Percentiles rank a stretch among this genome's conserved stretches.
Evolutionary conservation across 2,329 filamentous ascomycete genomes (phyloP).

Genomic region (Xylaria sp.): DNA sequence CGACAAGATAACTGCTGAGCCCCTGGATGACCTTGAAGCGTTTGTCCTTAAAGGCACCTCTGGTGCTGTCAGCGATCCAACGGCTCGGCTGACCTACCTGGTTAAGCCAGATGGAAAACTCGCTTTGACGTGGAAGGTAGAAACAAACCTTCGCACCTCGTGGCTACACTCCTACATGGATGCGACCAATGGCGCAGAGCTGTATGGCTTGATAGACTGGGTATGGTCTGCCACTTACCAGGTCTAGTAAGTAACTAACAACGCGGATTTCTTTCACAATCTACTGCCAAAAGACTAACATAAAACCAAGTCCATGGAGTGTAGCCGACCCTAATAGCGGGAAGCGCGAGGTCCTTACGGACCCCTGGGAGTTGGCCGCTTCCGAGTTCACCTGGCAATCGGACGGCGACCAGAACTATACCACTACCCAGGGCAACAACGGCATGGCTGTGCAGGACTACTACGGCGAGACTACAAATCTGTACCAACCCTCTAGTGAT

Average conservation of each 20-base stretch:
- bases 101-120: constrained; percentile 59
- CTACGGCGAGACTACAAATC: constrained; percentile 55
- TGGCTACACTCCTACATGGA: constrained; percentile 70
- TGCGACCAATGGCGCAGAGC: constrained; percentile 56
- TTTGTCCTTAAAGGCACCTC: constrained; percentile 60
- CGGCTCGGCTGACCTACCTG: constrained; percentile 66
- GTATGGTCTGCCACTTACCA: constrained; percentile 65
- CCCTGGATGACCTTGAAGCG: constrained; percentile 51
- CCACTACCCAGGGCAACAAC: constrained; percentile 68
- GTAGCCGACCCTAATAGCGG: constrained; percentile 65
- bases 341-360: constrained; percentile 54
- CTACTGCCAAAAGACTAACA: constrained; percentile 24
- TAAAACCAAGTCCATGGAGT: constrained; percentile 58
- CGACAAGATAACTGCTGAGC: constrained; percentile 52
- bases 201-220: constrained; percentile 67
- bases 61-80: constrained; percentile 62
- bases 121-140: constrained; percentile 66
- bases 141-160: constrained; percentile 66
- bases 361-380: constrained; percentile 60
- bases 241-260: constrained; percentile 57
- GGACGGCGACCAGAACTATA: constrained; percentile 60
- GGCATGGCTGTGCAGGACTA: constrained; percentile 65
- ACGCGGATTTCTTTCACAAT: neutral
- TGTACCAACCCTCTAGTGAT: constrained; percentile 60
- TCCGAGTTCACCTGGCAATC: constrained; percentile 66